A percentile compares a stretch with the other conserved stretches of the same genome.
Conservation (phyloP, 148 eudicot species). For the Simmondsia chinensis region DNA sequence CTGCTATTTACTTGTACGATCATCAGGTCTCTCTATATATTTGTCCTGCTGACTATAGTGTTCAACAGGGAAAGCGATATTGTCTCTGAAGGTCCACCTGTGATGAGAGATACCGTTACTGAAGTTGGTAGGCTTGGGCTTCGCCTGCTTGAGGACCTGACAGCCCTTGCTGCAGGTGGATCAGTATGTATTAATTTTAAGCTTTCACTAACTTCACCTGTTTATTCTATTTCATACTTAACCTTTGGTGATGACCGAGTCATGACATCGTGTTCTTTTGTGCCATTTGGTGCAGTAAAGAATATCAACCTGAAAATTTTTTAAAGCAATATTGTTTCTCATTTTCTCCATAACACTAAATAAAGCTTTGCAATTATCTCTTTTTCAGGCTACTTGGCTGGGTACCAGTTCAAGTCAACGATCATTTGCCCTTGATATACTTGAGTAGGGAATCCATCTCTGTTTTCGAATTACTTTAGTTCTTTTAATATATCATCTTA, state of each 20-base stretch:
- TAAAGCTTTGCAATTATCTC: background rate
- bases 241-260: too few species aligned
- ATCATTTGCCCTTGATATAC: constrained; percentile 92
- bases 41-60: constrained; percentile 11
- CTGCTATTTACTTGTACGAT: background rate
- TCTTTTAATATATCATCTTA: constrained; percentile 1
- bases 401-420: constrained; percentile 66
- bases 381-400: constrained; percentile 79
- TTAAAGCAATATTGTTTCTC: too few species aligned
- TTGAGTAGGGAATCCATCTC: constrained; percentile 65
- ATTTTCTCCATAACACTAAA: background rate
- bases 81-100: constrained; percentile 38
- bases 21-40: constrained; percentile 3
- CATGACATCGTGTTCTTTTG: too few species aligned
- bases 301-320: too few species aligned
- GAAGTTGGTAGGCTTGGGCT: constrained; percentile 79
- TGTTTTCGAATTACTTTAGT: constrained; percentile 5
- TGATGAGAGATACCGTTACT: constrained; percentile 67
- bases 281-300: too few species aligned
- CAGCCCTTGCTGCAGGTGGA: constrained; percentile 99
- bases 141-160: constrained; percentile 88
- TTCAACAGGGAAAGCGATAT: constrained; percentile 47
- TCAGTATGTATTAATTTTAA: constrained; percentile 82
- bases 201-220: constrained; percentile 8
- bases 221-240: constrained; percentile 4